Conservation (phyloP, 1,284 basidiomycete genomes). For the Puccinia polysora region DNA sequence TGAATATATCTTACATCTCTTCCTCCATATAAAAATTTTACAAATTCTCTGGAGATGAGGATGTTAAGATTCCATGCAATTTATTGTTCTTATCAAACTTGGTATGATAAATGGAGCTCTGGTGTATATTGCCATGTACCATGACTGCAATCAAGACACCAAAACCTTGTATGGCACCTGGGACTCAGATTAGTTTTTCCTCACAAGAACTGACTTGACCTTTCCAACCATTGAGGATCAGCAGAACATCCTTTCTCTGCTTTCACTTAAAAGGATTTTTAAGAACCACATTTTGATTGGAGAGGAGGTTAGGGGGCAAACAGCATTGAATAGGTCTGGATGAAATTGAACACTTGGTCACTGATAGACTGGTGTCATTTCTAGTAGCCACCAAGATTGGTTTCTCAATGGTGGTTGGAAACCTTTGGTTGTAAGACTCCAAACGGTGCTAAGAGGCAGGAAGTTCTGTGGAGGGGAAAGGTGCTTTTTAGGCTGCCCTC, state of each 20-base stretch:
- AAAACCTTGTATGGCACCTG: conserved; percentile 78
- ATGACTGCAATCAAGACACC: conserved; percentile 74
- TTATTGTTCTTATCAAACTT: conserved; percentile 52
- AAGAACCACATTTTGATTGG: neutral
- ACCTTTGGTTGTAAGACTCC: too few species aligned
- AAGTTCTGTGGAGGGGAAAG: too few species aligned
- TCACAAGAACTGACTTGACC: conserved; percentile 32
- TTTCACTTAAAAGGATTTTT: conserved; percentile 28
- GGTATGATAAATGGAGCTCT: conserved; percentile 78
- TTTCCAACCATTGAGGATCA: conserved; percentile 31
- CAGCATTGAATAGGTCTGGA: conserved; percentile 3
- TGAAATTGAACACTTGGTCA: neutral
- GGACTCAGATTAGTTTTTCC: conserved; percentile 55
- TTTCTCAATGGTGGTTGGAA: conserved; percentile 7
- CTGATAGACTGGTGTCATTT: neutral
- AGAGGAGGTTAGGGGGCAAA: neutral
- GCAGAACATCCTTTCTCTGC: conserved; percentile 9
- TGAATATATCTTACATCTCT: neutral
- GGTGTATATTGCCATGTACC: conserved; percentile 61
- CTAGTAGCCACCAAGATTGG: neutral
- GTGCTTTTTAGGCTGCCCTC: too few species aligned
- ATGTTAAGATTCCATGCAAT: neutral
- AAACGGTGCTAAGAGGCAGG: too few species aligned
- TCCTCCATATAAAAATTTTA: conserved; percentile 3
- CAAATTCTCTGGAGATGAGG: neutral